A percentile compares a stretch with the other conserved stretches of the same genome.
These are phyloP conservation scores for Cercospora zeina DNA, from an alignment of 2,329 filamentous ascomycete genomes.

Conservation along the genomic window DNA sequence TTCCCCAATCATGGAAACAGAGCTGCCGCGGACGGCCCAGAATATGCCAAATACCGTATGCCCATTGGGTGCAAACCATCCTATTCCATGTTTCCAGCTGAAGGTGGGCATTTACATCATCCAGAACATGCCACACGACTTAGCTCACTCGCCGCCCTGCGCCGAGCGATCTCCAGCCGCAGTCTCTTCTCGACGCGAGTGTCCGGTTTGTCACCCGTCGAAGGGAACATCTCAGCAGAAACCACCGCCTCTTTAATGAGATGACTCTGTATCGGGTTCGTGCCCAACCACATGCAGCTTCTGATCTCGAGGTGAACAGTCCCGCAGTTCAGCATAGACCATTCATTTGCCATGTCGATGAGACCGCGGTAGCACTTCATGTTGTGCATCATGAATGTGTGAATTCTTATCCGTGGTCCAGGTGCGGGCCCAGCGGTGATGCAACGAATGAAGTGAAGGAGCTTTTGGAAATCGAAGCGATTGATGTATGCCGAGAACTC, in stretches of 20 bases:
- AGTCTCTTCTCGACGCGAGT: background rate
- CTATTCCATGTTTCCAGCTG: background rate
- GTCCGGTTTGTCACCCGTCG: background rate
- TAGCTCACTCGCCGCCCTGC: background rate
- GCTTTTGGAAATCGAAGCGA: slow-evolving; percentile 12
- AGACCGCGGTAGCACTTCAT: slow-evolving; percentile 19
- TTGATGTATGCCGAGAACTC: slow-evolving; percentile 23
- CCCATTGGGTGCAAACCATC: background rate
- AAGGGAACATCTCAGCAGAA: background rate
- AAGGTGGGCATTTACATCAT: background rate
- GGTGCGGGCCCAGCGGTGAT: slow-evolving; percentile 8
- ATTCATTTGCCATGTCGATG: slow-evolving; percentile 4
- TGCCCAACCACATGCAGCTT: background rate
- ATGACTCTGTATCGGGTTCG: slow-evolving; percentile 8
- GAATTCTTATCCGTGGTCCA: slow-evolving; percentile 4
- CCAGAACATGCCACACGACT: background rate
- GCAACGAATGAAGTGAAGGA: slow-evolving; percentile 15
- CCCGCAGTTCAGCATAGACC: slow-evolving; percentile 7
- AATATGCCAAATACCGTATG: background rate
- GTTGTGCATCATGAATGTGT: slow-evolving; percentile 10
- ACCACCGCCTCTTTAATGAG: slow-evolving; percentile 7
- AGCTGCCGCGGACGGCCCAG: slow-evolving; percentile 7
- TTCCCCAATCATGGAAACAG: slow-evolving; percentile 2
- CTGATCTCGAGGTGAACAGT: slow-evolving; percentile 11
- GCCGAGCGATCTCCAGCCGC: background rate